A percentile compares a stretch with the other conserved stretches of the same genome.
phyloP scores from a whole-genome alignment of 73 alveolate genomes.

The Tetrahymena borealis region DNA sequence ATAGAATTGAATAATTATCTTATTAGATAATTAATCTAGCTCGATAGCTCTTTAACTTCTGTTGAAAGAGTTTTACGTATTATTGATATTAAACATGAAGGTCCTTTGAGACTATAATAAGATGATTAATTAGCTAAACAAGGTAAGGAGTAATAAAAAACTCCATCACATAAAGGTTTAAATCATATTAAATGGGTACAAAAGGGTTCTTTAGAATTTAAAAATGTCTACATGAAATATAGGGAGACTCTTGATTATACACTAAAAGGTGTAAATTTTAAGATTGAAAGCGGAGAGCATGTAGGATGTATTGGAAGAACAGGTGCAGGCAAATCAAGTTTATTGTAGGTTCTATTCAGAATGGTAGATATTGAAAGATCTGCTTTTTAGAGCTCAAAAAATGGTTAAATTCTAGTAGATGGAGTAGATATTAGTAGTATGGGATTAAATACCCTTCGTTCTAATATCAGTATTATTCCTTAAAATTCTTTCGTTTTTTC shows the following conservation, averaged over 20 bases:
- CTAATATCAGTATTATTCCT: conserved; percentile 55
- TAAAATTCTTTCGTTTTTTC: conserved; percentile 64
- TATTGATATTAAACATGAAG: conserved; percentile 5
- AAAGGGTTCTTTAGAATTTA: not conserved
- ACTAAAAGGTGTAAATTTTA: conserved; percentile 59
- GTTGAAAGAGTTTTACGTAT: conserved; percentile 13
- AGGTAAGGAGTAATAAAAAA: conserved; percentile 46
- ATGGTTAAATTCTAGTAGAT: conserved; percentile 48
- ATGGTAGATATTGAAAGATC: conserved; percentile 33
- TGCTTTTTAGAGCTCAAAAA: not conserved
- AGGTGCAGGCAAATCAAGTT: conserved; percentile 94
- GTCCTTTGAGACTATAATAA: not conserved
- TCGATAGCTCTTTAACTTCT: conserved; percentile 17
- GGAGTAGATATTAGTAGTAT: conserved; percentile 44
- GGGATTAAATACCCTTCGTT: conserved; percentile 59
- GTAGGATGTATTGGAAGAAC: conserved; percentile 94
- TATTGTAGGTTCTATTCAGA: conserved; percentile 47
- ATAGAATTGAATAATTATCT: not conserved
- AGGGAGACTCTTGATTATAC: conserved; percentile 70
- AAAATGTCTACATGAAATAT: conserved; percentile 70
- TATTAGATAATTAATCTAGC: conserved; percentile 2
- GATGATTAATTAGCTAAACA: conserved; percentile 25
- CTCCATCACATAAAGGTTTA: conserved; percentile 34
- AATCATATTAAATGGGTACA: conserved; percentile 30
- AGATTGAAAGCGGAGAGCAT: conserved; percentile 66